Evolutionary conservation across 1,284 basidiomycete genomes (phyloP), one percentile per base, ranked within the genome.

Genomic region (Meira nashicola): DNA sequence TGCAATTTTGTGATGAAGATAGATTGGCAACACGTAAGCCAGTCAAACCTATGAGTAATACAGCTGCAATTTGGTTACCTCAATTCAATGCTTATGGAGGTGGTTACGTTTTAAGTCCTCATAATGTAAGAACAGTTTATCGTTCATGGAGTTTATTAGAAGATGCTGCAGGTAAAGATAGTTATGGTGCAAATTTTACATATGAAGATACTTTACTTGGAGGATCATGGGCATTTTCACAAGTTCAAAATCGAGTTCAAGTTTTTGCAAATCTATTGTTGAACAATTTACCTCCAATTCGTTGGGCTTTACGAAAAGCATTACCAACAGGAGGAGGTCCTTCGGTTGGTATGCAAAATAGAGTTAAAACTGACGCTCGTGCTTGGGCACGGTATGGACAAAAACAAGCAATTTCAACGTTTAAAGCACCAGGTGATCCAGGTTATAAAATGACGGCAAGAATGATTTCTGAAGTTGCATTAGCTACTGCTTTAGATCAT

Each of bases 51-150:
- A 41, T 41, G n/a, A 39, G 23, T 25, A 41, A 53, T 14, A 12
- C 50, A 8, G 28, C 49, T 8, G 12, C 15, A 19, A 25, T 43
- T 23, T 23, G 23, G 15, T n/a, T 25, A 14, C 47, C 46, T n/a
- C 17, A 28, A 14, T 57, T 38, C 33, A 46, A 39, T 19, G 47
- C 56, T 3, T 48, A 25, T 3, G 52, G 25, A 54, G 37, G 28
- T 8, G 17, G 37, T 1, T 53, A 55, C 37, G 56, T 39, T n/a
- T 43, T 58, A 12, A 51, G 15, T 6, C 28, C 28, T 17, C 56
- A 58, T 43, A 58, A 58, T 33, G 17, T 28, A 12, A 4, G 56
- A 33, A 17, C 37, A 10, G 48, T 55, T 33, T 39, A 58, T 52
- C 56, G 17, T 14, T 23, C 50, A 4, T 33, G 37, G 11, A 33